Percentiles rank a stretch among this genome's conserved stretches.
phyloP scores from a whole-genome alignment of 2,329 filamentous ascomycete genomes.

The Beauveria asiatica region DNA sequence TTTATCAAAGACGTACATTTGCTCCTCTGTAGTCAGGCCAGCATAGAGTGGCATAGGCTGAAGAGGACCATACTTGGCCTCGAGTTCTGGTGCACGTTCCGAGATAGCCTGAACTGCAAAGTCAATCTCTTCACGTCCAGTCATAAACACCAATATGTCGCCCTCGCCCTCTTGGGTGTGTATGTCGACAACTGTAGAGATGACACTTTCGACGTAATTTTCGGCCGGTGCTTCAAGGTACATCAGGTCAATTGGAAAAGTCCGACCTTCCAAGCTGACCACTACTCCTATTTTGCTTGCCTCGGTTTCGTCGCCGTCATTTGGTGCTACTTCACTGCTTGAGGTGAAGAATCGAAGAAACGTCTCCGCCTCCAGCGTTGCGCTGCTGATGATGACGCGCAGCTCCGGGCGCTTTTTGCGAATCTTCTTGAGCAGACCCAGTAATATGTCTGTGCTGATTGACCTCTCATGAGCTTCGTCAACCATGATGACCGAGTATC shows the following conservation, averaged over 20 bases:
- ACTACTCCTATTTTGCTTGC: conserved; percentile 39
- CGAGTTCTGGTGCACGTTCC: conserved; percentile 58
- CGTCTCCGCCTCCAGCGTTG: conserved; percentile 81
- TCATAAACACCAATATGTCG: conserved; percentile 85
- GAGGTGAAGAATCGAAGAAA: conserved; percentile 70
- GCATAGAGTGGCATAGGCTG: conserved; percentile 69
- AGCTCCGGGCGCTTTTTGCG: conserved; percentile 69
- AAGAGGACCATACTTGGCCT: conserved; percentile 20
- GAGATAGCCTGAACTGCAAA: conserved; percentile 68
- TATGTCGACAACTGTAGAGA: conserved; percentile 80
- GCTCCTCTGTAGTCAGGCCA: conserved; percentile 79
- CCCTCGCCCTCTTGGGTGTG: conserved; percentile 72
- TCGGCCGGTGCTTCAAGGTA: conserved; percentile 72
- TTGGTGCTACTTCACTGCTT: conserved; percentile 25
- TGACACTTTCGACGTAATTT: conserved; percentile 76
- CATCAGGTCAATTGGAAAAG: conserved; percentile 80
- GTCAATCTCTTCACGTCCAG: conserved; percentile 89
- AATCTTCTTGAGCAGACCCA: conserved; percentile 93
- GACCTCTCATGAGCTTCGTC: conserved; percentile 95
- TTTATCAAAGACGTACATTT: conserved; percentile 90
- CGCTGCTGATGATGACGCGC: conserved; percentile 84
- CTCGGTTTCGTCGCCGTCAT: conserved; percentile 21
- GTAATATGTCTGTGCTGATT: conserved; percentile 80
- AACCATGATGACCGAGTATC: conserved; percentile 95
- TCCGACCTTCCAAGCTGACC: conserved; percentile 77